These are phyloP conservation scores for Yarrowia deformans DNA, from an alignment of 805 yeast species.

Conservation along the genomic window DNA sequence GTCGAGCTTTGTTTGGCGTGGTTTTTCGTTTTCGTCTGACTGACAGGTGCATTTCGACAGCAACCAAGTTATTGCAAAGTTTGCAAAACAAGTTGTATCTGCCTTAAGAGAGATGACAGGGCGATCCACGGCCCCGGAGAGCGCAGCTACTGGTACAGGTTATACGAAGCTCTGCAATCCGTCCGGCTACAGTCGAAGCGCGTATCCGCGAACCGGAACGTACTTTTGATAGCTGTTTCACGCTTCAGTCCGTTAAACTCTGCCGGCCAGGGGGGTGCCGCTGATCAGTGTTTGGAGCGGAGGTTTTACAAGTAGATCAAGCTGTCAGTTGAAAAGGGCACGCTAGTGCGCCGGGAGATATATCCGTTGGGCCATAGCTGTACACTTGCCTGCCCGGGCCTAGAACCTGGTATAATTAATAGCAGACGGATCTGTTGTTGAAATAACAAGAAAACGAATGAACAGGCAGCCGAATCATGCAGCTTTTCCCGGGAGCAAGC, in stretches of 20 bases:
- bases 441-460: no score
- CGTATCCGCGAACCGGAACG: conserved; percentile 15
- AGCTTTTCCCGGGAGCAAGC: conserved; percentile 11
- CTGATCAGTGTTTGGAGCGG: conserved; percentile 15
- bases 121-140: no score
- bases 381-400: no score
- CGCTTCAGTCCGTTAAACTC: conserved; percentile 24
- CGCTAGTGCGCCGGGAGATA: neutral
- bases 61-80: neutral
- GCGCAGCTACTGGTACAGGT: neutral
- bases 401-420: no score
- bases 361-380: no score
- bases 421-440: no score
- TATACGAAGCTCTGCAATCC: neutral
- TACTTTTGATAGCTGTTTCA: conserved; percentile 19
- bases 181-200: neutral
- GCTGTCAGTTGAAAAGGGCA: neutral
- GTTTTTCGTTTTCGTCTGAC: neutral
- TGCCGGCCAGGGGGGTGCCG: conserved; percentile 18
- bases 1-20: neutral
- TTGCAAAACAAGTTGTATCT: no score
- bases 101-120: no score
- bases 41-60: conserved; percentile 8
- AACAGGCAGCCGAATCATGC: neutral
- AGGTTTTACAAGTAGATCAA: no score